These are phyloP conservation scores for Scheffersomyces parashehatae DNA, from an alignment of 1,139 yeast species.

Conservation along the genomic window DNA sequence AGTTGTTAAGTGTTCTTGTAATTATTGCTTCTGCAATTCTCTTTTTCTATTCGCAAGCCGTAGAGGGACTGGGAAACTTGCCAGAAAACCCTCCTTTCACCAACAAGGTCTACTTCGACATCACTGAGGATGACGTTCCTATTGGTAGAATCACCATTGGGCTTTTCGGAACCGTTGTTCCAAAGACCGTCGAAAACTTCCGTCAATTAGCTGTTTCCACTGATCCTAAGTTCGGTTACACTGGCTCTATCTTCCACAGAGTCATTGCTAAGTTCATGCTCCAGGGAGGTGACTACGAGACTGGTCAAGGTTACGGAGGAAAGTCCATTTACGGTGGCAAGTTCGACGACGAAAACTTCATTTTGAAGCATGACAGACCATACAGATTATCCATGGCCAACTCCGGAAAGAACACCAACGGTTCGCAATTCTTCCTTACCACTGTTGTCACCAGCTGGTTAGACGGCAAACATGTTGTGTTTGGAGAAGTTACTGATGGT, in stretches of 20 bases:
- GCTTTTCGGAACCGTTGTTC: constrained; percentile 65
- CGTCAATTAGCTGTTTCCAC: constrained; percentile 59
- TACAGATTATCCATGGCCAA: constrained; percentile 66
- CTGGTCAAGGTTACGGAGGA: constrained; percentile 62
- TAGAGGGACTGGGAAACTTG: constrained; percentile 24
- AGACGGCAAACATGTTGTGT: constrained; percentile 75
- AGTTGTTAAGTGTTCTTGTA: constrained; percentile 24
- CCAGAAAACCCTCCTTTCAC: constrained; percentile 61
- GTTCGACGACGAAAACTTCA: constrained; percentile 59
- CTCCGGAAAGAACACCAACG: constrained; percentile 62
- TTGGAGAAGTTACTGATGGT: constrained; percentile 76
- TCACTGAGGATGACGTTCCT: constrained; percentile 74
- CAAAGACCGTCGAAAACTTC: constrained; percentile 61
- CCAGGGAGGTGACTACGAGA: constrained; percentile 65
- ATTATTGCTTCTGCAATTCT: constrained; percentile 20
- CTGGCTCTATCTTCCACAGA: constrained; percentile 56
- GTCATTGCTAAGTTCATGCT: constrained; percentile 60
- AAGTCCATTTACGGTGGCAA: constrained; percentile 59
- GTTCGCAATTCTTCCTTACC: constrained; percentile 66
- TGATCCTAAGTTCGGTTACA: constrained; percentile 56
- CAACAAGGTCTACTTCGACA: constrained; percentile 81
- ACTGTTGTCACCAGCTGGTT: constrained; percentile 65
- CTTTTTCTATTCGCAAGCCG: constrained; percentile 19
- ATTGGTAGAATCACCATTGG: constrained; percentile 72
- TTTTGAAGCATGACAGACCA: constrained; percentile 57